Conservation (phyloP, 2,329 filamentous ascomycete species). For the Hymenoscyphus fructigenus region DNA sequence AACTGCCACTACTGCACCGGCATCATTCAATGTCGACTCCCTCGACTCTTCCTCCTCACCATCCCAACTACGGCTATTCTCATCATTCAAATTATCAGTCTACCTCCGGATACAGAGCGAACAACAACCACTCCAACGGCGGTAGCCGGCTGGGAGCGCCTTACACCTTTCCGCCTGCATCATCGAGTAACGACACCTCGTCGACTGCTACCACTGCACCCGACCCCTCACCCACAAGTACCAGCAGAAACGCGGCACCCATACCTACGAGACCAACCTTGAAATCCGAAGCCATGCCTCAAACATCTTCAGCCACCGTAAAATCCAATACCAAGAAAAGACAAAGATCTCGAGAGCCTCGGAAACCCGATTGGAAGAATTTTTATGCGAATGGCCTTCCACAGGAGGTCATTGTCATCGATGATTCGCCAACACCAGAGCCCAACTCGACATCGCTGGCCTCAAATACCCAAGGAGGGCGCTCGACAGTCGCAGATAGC, state of each 20-base stretch:
- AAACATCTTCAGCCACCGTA: conserved; percentile 34
- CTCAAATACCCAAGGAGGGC: conserved; percentile 41
- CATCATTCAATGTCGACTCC: conserved; percentile 69
- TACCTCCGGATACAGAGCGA: conserved; percentile 51
- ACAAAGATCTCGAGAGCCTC: conserved; percentile 42
- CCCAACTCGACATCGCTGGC: conserved; percentile 33
- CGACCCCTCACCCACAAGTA: conserved; percentile 28
- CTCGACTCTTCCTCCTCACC: conserved; percentile 69
- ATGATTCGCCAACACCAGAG: conserved; percentile 59
- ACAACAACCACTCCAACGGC: conserved; percentile 40
- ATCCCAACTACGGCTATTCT: conserved; percentile 62
- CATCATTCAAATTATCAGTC: conserved; percentile 55
- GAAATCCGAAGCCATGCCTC: conserved; percentile 39
- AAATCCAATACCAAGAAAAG: conserved; percentile 40
- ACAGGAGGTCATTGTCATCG: conserved; percentile 82
- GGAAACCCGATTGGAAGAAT: conserved; percentile 72
- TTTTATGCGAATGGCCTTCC: conserved; percentile 84
- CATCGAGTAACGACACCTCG: conserved; percentile 35
- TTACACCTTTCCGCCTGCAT: conserved; percentile 32
- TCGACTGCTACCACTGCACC: conserved; percentile 27
- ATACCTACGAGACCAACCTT: conserved; percentile 26
- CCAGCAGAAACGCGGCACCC: conserved; percentile 26
- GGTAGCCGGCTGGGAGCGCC: conserved; percentile 34
- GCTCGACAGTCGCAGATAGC: conserved; percentile 33
- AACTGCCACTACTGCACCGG: not conserved